Base-by-base conservation (phyloP, 305 asterid genomes). In the Fraxinus baroniana region DNA sequence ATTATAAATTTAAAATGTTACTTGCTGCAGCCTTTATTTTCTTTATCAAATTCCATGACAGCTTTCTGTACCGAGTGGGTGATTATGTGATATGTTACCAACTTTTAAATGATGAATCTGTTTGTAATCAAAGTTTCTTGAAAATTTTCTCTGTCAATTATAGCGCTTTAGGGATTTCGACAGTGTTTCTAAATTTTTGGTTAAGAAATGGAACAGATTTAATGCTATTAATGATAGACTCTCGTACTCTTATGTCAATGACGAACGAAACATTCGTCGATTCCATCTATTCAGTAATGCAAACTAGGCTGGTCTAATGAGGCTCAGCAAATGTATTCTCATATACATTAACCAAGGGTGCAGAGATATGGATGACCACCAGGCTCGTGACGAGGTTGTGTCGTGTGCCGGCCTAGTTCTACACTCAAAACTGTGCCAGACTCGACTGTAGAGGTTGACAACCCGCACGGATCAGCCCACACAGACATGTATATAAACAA, bases 1-100 rank as follows among this genome's bases (percentile, higher is more conserved):
- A 74, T 80, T 57, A 74, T 74, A 46, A 24, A 74, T 32, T 68
- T 28, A 55, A 82, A 41, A n/a, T 81, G 84, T 81, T 81, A 85
- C 73, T 82, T 76, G 82, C 39, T 57, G 90, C 95, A 92, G 94
- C 90, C 88, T 90, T 90, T 83, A 76, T 44, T 64, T 74, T 49
- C 57, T 85, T 84, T 83, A 57, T 9, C 74, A 30, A 74, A 74
- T 81, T 81, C 0, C 41, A 86, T 87, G 89, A 86, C 90, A 89
- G 90, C 86, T 81, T 90, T 90, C 18, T 78, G 80, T 76, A 78
- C 70, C 79, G 80, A 88, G 90, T 87, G 91, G 88, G 86, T 82
- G 83, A 84, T 83, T 81, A 13, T 83, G 78, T 81, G 83, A 74
- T 81, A 78, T 82, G 76, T 85, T 90, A 85, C 87, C 91, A 85